These are phyloP conservation scores for Tripidium arundinaceum DNA, from an alignment of 202 grass and related monocot genomes.

Conservation along the genomic window DNA sequence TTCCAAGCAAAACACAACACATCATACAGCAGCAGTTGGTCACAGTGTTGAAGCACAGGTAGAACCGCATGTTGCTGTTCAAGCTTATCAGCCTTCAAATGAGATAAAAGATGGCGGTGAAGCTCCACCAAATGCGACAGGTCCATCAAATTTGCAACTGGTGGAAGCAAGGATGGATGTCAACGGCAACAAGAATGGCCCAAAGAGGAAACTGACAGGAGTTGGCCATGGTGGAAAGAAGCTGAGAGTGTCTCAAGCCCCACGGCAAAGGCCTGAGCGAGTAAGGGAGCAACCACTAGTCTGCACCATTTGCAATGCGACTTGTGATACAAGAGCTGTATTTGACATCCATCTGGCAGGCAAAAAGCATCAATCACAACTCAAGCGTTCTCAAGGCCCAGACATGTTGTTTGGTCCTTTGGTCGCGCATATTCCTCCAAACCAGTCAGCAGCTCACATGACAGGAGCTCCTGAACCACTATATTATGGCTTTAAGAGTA, in stretches of 20 bases:
- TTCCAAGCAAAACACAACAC: background rate
- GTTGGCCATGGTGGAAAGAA: constrained; percentile 26
- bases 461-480: constrained; percentile 33
- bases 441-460: constrained; percentile 25
- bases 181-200: constrained; percentile 16
- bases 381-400: constrained; percentile 45
- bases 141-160: background rate
- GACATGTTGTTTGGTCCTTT: constrained; percentile 41
- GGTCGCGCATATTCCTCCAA: constrained; percentile 38
- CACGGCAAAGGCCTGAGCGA: background rate
- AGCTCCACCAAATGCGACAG: background rate
- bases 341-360: constrained; percentile 49
- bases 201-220: background rate
- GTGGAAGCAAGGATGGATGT: constrained; percentile 20
- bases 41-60: background rate
- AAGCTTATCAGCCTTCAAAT: constrained; percentile 6
- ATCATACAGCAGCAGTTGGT: background rate
- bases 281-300: constrained; percentile 44
- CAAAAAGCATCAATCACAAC: constrained; percentile 45
- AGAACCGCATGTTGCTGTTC: background rate
- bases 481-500: constrained; percentile 45
- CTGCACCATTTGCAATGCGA: constrained; percentile 52
- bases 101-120: constrained; percentile 10
- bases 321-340: constrained; percentile 53
- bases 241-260: constrained; percentile 27